Base-by-base conservation (phyloP, 2,329 filamentous ascomycete genomes). In the Botryosphaeria dothidea region DNA sequence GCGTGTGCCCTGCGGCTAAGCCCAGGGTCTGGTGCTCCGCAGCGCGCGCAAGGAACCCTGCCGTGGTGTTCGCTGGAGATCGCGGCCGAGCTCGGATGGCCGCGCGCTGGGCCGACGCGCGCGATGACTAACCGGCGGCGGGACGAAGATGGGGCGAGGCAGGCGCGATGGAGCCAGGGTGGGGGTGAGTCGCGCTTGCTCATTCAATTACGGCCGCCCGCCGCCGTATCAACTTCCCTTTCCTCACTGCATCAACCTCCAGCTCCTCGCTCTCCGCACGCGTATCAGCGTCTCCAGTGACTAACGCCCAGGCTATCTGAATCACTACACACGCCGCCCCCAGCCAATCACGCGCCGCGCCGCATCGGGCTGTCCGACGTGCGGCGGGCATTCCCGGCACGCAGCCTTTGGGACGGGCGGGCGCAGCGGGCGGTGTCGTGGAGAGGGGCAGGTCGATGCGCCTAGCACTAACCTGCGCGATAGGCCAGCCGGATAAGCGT, bases 401-500 rank as follows among this genome's bases (percentile, higher is more conserved):
- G 38, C 38, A 5, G 8, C 17, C 15, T 17, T 13, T 41, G 38
- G 8, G 17, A 17, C 38, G 17, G 38, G 38, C 38, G 38, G 38
- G 38, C 38, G 38, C 38, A 13, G 38, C n/a, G 46, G 21, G 21
- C 45, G 45, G 17, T 49, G 17, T 8, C 21, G 19, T 7, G 8
- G 25, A 31, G 25, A 34, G 27, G 15, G 48, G 48, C 48, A 52
- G 46, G 27, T 52, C 27, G 48, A 34, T 34, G 48, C 27, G 43
- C 43, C 43, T 21, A n/a, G n/a, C 19, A 9, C 43, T 9, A 5
- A 15, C n/a, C 4, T 23, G 8, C 51, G 21, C 34, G 54, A 57
- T 57, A 57, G 54, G 54, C 36, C 54, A 38, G 8, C 21, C 54
- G 54, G 54, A 57, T 57, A 57, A 54, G 51, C 29, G 7, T 27